Evolutionary conservation across 148 eudicot genomes (phyloP).

Genomic region (Simmondsia chinensis): DNA sequence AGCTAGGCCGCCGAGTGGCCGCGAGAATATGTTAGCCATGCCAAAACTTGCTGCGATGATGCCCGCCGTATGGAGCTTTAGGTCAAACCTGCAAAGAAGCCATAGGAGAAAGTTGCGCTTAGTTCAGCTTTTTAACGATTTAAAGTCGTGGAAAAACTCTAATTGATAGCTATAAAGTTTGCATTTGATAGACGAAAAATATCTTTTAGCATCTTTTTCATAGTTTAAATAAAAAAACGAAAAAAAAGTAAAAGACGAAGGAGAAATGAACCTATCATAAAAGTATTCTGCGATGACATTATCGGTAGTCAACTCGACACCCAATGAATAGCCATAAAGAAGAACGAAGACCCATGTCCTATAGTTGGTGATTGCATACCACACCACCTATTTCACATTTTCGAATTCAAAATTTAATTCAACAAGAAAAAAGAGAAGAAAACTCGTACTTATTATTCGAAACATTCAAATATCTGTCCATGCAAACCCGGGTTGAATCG

Average conservation of each 20-base stretch:
- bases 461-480: background rate
- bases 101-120: too few relatives aligned
- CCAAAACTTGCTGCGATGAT: slow-evolving; percentile 39
- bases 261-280: slow-evolving; percentile 24
- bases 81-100: slow-evolving; percentile 12
- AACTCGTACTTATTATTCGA: background rate
- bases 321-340: slow-evolving; percentile 40
- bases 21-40: slow-evolving; percentile 36
- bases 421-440: background rate
- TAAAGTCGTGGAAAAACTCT: too few relatives aligned
- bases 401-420: background rate
- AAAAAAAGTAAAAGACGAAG: background rate
- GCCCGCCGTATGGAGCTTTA: slow-evolving; percentile 41
- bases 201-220: too few relatives aligned
- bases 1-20: slow-evolving; percentile 30
- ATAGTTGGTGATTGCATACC: slow-evolving; percentile 36
- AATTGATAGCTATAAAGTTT: background rate
- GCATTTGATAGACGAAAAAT: background rate
- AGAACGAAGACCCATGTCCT: slow-evolving; percentile 44
- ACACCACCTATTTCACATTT: slow-evolving; percentile 15
- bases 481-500: too few relatives aligned
- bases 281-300: slow-evolving; percentile 40
- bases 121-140: too few relatives aligned
- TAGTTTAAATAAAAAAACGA: background rate
- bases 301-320: slow-evolving; percentile 38